Base-by-base conservation (phyloP, 2,329 filamentous ascomycete genomes). In the Epichloe sylvatica region DNA sequence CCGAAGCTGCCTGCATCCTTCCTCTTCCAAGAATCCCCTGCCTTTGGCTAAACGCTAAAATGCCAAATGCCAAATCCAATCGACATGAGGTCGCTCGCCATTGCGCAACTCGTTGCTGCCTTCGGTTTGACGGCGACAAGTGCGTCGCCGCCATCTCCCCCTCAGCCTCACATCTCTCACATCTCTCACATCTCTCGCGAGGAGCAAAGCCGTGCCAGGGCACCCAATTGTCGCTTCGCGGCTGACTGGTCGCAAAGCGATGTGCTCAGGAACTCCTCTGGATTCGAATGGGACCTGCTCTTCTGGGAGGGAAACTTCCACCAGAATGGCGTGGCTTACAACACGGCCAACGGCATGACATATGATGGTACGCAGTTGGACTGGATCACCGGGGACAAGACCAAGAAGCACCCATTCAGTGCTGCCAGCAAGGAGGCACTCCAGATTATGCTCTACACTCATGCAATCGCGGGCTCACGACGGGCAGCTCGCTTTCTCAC, bases 231-330 rank as follows among this genome's bases (percentile, higher is more conserved):
- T 36, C 59, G 62, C 1, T 64, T 64, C 46, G 61, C 56, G 0
- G 50, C 56, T 0, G 49, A 63, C 5, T 64, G 61, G 62, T 56
- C 61, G 0, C 59, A 61, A 12, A 47, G 60, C 1, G 52, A 64
- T 7, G 56, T 64, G 6, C 53, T 69, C 4, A 47, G 55, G 12
- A 51, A 60, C 6, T 54, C 65, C 0, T 54, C 60, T 9, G 55
- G 58, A 2, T 69, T 70, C 30, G 57, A 63, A 25, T 62, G 59
- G 53, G 62, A 69, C 45, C 52, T 70, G 15, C 51, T 71, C 13
- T 69, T 65, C 53, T 71, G 68, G 67, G 69, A 72, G 52, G 68
- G 66, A n/a, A 62, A 67, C 23, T 70, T 71, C 35, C 68, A 70
- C 47, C 64, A 67, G 45, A 63, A 70, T 46, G 61, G 66, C 21